Evolutionary conservation across 1,284 basidiomycete genomes (phyloP), one percentile per base, ranked within the genome.

Genomic region (Calocybe gambosa): DNA sequence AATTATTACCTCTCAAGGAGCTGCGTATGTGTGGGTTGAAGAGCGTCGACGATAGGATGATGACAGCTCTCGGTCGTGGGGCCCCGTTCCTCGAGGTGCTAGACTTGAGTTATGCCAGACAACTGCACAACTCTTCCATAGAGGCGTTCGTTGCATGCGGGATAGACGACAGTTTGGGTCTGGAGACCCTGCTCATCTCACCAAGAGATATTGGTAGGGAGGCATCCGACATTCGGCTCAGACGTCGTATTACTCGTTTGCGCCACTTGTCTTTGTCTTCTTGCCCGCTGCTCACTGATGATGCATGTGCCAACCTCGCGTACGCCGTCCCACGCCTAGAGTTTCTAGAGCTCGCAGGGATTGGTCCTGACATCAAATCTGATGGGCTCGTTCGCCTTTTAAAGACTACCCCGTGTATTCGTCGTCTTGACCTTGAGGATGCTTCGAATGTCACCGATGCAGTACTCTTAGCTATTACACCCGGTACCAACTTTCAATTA

Each of bases 361-460:
- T 91, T 35, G 85, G 86, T 2, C 58, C 71, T n/a, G 76, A 78
- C 38, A 60, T 92, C 49, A 75, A 74, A 50, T 81, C 89, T 50
- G 76, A 75, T 1, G 88, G 89, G 2, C 64, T 96, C 7, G 67
- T 89, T n/a, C 73, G 73, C 36, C 70, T 96, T 15, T 64, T 96
- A 29, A 64, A 67, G 37, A 87, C 85, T 8, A 85, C 82, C 5
- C 86, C 87, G 0, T 61, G 71, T 47, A 80, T 97, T 41, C 71
- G 80, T 43, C 80, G 77, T 43, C 64, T 97, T 36, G 94, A 97
- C 60, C 67, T 97, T 25, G 94, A 96, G 61, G 85, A 89, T 50
- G 89, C 89, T 2, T 67, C 65, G 12, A 78, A 85, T 19, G 79
- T 95, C 43, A 84, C 78, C 1, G 91, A 96, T 62, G 68, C 69